Conservation (phyloP, 768 basidiomycete species). For the Guyanaporus albipodus region DNA sequence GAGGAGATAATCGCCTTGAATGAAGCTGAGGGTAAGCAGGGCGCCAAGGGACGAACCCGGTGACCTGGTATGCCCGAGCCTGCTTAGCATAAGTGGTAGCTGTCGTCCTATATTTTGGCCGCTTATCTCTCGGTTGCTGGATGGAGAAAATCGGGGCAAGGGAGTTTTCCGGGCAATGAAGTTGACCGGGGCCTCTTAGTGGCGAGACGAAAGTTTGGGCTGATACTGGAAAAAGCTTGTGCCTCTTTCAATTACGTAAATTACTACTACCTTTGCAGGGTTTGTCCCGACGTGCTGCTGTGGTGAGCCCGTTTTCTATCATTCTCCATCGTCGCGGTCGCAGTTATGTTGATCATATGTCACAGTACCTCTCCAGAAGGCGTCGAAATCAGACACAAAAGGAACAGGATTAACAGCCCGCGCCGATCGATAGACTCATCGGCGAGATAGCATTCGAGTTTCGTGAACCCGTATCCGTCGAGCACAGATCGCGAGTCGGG, state of each 20-base stretch:
- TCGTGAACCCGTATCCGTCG: background rate
- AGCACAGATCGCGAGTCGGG: background rate
- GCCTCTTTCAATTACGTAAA: background rate
- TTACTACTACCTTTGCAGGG: background rate
- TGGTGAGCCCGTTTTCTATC: background rate
- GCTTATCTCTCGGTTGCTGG: background rate
- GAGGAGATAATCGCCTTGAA: too few species aligned
- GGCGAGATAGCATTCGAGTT: background rate
- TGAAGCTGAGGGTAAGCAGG: too few species aligned
- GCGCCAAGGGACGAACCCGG: too few species aligned
- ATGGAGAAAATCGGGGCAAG: background rate
- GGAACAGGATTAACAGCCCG: background rate
- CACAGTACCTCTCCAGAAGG: background rate
- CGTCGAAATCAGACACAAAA: too few species aligned
- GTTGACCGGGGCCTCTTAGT: too few species aligned
- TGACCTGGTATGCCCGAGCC: background rate
- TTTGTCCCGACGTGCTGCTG: background rate
- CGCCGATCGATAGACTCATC: constrained; percentile 3
- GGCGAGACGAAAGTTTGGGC: too few species aligned
- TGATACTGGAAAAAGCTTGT: too few species aligned
- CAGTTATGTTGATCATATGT: too few species aligned
- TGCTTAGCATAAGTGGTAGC: background rate
- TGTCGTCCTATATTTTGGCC: background rate
- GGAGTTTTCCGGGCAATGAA: constrained; percentile 1
- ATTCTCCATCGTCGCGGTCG: background rate